A percentile compares a stretch with the other conserved stretches of the same genome.
Evolutionary conservation across 2,329 filamentous ascomycete species (phyloP).

Genomic region (Rugonectria rugulosa): DNA sequence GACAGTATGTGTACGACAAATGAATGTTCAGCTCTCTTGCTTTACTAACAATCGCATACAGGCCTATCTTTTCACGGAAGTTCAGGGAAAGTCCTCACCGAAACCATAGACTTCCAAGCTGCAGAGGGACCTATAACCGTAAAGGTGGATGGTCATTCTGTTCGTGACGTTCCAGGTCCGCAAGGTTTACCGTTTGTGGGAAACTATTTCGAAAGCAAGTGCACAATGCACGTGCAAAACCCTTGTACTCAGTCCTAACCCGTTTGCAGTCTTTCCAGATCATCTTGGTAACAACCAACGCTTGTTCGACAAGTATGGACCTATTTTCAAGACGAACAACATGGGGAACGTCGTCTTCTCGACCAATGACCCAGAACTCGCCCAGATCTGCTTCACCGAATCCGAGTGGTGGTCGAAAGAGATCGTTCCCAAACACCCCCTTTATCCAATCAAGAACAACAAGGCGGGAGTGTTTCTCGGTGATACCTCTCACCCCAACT

Average conservation of each 20-base stretch:
- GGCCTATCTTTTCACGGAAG: too few species aligned
- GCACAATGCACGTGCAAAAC: too few species aligned
- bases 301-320: slow-evolving; percentile 61
- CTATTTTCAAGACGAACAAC: slow-evolving; percentile 59
- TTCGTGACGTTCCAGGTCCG: slow-evolving; percentile 60
- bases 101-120: too few species aligned
- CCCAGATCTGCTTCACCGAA: slow-evolving; percentile 56
- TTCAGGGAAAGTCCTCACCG: too few species aligned
- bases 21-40: too few species aligned
- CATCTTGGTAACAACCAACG: slow-evolving; percentile 64
- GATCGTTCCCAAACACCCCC: slow-evolving; percentile 58
- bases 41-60: too few species aligned
- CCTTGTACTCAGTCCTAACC: too few species aligned
- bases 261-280: slow-evolving; percentile 66
- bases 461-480: slow-evolving; percentile 54
- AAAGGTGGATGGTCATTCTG: slow-evolving; percentile 56
- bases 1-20: too few species aligned
- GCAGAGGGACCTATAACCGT: slow-evolving; percentile 48
- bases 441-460: slow-evolving; percentile 51
- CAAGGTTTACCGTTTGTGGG: slow-evolving; percentile 57
- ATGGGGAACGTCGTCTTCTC: slow-evolving; percentile 58
- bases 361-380: slow-evolving; percentile 58
- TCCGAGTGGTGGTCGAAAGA: slow-evolving; percentile 62
- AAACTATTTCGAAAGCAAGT: slow-evolving; percentile 61
- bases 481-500: slow-evolving; percentile 60